Conservation (phyloP, 805 yeast species). For the Sugiyamaella smithiae region DNA sequence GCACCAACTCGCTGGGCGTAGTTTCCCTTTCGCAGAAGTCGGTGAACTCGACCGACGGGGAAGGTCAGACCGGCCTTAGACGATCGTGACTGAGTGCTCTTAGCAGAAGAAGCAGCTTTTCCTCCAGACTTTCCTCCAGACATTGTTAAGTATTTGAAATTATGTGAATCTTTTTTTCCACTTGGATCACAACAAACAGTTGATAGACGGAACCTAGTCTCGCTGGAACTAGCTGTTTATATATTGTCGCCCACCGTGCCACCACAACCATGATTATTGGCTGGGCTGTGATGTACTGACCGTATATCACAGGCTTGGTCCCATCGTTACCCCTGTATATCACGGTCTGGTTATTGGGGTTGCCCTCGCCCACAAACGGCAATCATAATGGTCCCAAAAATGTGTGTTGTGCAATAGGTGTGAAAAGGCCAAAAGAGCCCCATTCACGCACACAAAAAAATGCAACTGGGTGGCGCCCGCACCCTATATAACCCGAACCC, state of each 20-base stretch:
- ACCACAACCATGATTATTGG: background rate
- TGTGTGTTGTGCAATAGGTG: background rate
- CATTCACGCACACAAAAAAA: background rate
- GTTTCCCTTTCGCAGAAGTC: conserved; percentile 94
- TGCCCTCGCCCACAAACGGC: background rate
- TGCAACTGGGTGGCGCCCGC: background rate
- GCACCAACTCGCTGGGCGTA: conserved; percentile 99
- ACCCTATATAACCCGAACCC: background rate
- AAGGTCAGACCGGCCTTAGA: conserved; percentile 97
- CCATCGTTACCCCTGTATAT: conserved; percentile 6
- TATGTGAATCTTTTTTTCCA: conserved; percentile 26
- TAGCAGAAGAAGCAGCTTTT: conserved; percentile 92
- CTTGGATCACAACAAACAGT: conserved; percentile 14
- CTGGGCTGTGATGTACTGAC: conserved; percentile 13
- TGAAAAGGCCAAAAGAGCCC: conserved; percentile 5
- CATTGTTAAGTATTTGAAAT: conserved; percentile 44
- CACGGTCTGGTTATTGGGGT: background rate
- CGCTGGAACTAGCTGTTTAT: conserved; percentile 1
- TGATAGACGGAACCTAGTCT: conserved; percentile 21
- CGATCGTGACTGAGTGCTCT: conserved; percentile 97
- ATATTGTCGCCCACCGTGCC: background rate
- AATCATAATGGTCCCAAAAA: background rate
- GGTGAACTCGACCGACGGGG: conserved; percentile 99
- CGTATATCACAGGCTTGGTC: conserved; percentile 10
- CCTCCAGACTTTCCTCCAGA: conserved; percentile 83